Conservation (phyloP, 495 filamentous ascomycete genomes). For the Penicillium egyptiacum region DNA sequence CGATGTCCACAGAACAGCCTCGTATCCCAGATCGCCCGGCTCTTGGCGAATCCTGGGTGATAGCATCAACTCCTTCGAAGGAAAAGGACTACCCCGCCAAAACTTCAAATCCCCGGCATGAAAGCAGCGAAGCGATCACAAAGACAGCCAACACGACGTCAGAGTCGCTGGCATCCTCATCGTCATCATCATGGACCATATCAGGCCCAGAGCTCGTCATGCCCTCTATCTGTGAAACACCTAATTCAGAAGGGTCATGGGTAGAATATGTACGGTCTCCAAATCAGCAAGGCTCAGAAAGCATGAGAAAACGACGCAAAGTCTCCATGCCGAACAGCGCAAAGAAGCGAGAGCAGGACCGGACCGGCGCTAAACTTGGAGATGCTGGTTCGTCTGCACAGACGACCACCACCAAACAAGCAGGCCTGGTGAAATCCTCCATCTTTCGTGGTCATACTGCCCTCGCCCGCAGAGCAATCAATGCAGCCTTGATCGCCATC, state of each 20-base stretch:
- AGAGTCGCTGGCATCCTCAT: slow-evolving; percentile 30
- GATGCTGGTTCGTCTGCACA: slow-evolving; percentile 14
- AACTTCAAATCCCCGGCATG: slow-evolving; percentile 7
- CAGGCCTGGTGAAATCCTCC: slow-evolving; percentile 1
- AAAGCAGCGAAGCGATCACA: slow-evolving; percentile 12
- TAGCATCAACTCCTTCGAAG: slow-evolving; percentile 28
- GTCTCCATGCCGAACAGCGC: slow-evolving; percentile 10
- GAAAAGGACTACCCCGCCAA: slow-evolving; percentile 10
- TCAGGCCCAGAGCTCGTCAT: slow-evolving; percentile 49
- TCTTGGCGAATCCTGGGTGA: slow-evolving; percentile 45
- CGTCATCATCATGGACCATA: slow-evolving; percentile 30
- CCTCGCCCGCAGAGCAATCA: slow-evolving; percentile 30
- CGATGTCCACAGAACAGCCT: slow-evolving; percentile 31
- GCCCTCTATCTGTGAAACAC: slow-evolving; percentile 45
- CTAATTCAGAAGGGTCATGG: slow-evolving; percentile 43
- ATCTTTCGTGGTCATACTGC: slow-evolving; percentile 9
- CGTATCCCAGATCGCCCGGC: slow-evolving; percentile 27
- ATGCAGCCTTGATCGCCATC: slow-evolving; percentile 33
- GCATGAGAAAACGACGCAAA: slow-evolving; percentile 34
- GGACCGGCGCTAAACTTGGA: background rate
- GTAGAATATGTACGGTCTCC: slow-evolving; percentile 26
- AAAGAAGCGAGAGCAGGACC: background rate
- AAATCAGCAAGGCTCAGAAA: slow-evolving; percentile 13
- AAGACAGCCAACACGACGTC: slow-evolving; percentile 17
- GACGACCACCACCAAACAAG: background rate